phyloP scores from a whole-genome alignment of 164 flowering plant genomes.

The Echeveria elegans region DNA sequence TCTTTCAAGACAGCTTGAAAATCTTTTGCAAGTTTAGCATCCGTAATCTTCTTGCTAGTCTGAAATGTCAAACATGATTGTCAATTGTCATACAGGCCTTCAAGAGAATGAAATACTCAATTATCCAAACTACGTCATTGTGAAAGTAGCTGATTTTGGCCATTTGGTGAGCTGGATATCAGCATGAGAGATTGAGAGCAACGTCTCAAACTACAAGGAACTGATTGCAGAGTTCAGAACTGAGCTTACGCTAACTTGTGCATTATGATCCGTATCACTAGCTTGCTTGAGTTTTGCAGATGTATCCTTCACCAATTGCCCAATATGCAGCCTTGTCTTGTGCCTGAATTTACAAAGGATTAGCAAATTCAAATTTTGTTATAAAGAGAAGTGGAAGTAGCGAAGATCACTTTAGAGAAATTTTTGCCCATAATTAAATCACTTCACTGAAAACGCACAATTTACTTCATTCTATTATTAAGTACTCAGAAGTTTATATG shows the following conservation, averaged over 20 bases:
- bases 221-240: neutral
- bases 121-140: neutral
- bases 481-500: neutral
- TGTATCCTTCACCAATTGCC: conserved; percentile 54
- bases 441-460: neutral
- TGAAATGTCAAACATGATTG: conserved; percentile 16
- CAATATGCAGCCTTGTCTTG: conserved; percentile 51
- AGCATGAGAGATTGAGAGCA: too few species aligned
- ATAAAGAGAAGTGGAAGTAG: neutral
- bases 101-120: neutral
- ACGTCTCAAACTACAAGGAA: too few species aligned
- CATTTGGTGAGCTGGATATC: too few species aligned
- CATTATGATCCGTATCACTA: conserved; percentile 42
- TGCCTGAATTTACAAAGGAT: conserved; percentile 24
- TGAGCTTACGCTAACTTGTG: conserved; percentile 29
- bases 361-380: neutral
- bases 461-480: too few species aligned
- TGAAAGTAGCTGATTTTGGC: neutral
- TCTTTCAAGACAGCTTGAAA: conserved; percentile 66
- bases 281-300: conserved; percentile 53
- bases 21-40: conserved; percentile 75
- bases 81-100: neutral
- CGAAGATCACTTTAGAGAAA: too few species aligned
- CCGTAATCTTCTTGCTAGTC: conserved; percentile 58
- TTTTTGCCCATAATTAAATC: neutral